phyloP scores from a whole-genome alignment of 2,329 filamentous ascomycete genomes.

The Fusarium austroafricanum region DNA sequence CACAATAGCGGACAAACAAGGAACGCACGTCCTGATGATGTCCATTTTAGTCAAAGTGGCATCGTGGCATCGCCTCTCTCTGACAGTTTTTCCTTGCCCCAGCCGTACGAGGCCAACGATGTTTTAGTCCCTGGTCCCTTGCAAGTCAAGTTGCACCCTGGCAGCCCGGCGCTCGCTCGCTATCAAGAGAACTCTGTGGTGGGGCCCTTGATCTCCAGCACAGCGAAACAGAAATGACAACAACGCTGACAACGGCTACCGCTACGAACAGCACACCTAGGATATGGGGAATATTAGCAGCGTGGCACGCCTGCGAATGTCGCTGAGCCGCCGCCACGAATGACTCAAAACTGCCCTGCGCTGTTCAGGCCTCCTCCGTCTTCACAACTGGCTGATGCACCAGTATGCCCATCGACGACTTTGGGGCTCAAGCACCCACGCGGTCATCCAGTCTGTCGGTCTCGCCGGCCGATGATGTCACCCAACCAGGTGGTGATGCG shows the following conservation, averaged over 20 bases:
- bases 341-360: slow-evolving; percentile 20
- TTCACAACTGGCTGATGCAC: slow-evolving; percentile 29
- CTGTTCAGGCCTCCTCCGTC: slow-evolving; percentile 31
- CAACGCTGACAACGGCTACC: slow-evolving; percentile 18
- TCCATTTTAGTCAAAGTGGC: slow-evolving; percentile 31
- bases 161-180: slow-evolving; percentile 11
- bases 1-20: slow-evolving; percentile 13
- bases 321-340: slow-evolving; percentile 40
- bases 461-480: slow-evolving; percentile 38
- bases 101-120: slow-evolving; percentile 37
- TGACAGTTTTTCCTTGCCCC: slow-evolving; percentile 27
- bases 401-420: slow-evolving; percentile 6
- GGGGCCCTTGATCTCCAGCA: slow-evolving; percentile 18
- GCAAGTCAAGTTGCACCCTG: neutral
- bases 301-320: slow-evolving; percentile 28
- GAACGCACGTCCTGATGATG: slow-evolving; percentile 17
- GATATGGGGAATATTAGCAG: slow-evolving; percentile 29
- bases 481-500: slow-evolving; percentile 34
- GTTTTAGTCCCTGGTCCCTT: slow-evolving; percentile 31
- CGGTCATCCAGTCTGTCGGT: slow-evolving; percentile 22
- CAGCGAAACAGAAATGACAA: slow-evolving; percentile 23
- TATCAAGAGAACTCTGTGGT: slow-evolving; percentile 17
- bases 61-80: slow-evolving; percentile 19
- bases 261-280: slow-evolving; percentile 25
- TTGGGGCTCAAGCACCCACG: slow-evolving; percentile 35